These are phyloP conservation scores for Yarrowia phangngaensis DNA, from an alignment of 805 yeast species.

Conservation along the genomic window DNA sequence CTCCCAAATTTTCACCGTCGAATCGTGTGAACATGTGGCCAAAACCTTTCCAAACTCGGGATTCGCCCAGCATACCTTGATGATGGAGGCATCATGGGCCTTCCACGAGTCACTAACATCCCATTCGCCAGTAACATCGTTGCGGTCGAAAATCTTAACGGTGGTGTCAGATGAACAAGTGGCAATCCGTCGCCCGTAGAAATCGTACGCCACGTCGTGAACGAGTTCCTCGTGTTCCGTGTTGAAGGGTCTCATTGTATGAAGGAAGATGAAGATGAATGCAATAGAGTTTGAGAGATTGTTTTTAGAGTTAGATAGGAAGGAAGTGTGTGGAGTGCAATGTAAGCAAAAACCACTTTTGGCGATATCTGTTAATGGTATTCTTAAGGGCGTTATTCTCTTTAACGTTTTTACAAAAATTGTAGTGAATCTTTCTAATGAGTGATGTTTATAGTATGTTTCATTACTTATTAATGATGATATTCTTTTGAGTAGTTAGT, in stretches of 20 bases:
- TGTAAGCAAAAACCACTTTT: too few relatives aligned
- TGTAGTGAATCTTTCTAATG: too few relatives aligned
- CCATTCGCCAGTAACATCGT: slow-evolving; percentile 52
- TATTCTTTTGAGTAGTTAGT: too few relatives aligned
- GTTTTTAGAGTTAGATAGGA: not conserved
- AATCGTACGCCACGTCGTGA: slow-evolving; percentile 83
- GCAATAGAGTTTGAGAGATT: slow-evolving; percentile 3
- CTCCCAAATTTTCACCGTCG: slow-evolving; percentile 87
- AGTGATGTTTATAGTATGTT: too few relatives aligned
- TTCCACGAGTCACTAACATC: slow-evolving; percentile 83
- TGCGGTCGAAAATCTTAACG: slow-evolving; percentile 76
- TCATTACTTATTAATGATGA: too few relatives aligned
- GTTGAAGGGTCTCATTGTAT: slow-evolving; percentile 60
- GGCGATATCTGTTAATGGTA: too few relatives aligned
- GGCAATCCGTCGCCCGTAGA: slow-evolving; percentile 87
- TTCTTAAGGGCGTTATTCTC: too few relatives aligned
- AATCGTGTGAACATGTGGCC: slow-evolving; percentile 85
- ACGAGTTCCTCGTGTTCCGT: slow-evolving; percentile 92
- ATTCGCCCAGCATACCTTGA: slow-evolving; percentile 84
- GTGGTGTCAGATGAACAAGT: slow-evolving; percentile 95
- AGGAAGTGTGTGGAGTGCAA: slow-evolving; percentile 2
- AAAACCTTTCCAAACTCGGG: slow-evolving; percentile 88
- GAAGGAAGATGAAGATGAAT: not conserved
- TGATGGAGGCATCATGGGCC: slow-evolving; percentile 88
- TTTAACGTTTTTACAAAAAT: too few relatives aligned